These are phyloP conservation scores for Lentinus brumalis DNA, from an alignment of 768 basidiomycete genomes.

Conservation along the genomic window DNA sequence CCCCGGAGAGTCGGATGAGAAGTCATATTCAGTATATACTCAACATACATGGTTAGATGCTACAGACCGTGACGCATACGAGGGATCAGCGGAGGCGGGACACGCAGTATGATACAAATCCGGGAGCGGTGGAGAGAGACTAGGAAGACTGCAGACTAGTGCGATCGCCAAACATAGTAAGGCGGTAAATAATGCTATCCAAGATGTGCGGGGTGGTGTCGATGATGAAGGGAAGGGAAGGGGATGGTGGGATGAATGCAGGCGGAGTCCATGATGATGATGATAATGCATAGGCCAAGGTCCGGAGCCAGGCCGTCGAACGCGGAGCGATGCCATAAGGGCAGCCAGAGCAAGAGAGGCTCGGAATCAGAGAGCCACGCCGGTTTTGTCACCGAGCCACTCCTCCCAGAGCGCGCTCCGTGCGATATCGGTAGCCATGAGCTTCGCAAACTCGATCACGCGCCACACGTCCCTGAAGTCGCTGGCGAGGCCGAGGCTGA, in stretches of 20 bases:
- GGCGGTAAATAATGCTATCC: no score
- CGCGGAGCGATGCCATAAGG: no score
- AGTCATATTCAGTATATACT: not conserved
- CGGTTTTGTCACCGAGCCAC: constrained; percentile 23
- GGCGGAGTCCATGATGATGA: not conserved
- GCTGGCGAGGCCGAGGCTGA: constrained; percentile 79
- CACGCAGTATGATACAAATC: constrained; percentile 10
- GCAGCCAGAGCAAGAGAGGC: not conserved
- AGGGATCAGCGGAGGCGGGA: not conserved
- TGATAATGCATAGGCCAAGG: no score
- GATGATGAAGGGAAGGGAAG: no score
- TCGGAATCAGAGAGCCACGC: not conserved
- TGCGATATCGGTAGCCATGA: constrained; percentile 14
- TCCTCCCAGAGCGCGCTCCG: constrained; percentile 29
- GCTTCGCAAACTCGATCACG: constrained; percentile 33
- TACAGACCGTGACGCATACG: constrained; percentile 14
- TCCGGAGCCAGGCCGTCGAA: no score
- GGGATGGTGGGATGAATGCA: no score
- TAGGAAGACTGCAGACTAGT: not conserved
- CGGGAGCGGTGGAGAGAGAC: not conserved
- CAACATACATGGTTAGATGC: constrained; percentile 11
- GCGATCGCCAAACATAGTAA: no score
- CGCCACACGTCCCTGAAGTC: constrained; percentile 70
- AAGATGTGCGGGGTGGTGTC: no score
- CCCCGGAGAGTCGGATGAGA: not conserved